Base-by-base conservation (phyloP, 352 stramenopile species). In the Pythium sukuiense region DNA sequence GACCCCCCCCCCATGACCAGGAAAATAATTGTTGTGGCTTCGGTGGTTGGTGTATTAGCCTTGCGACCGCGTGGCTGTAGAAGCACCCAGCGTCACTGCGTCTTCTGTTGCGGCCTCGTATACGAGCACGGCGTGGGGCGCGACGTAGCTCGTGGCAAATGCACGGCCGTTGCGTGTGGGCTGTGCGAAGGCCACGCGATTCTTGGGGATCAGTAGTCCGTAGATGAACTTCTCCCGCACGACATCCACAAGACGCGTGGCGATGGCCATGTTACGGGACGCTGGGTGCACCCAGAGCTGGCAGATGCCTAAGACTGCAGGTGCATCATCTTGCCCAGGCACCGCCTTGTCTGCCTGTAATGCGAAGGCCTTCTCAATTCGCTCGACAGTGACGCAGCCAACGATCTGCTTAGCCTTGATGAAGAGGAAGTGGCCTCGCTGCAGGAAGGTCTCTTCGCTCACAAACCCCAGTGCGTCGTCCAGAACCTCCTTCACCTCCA, bases 391-490 rank as follows among this genome's bases (percentile, higher is more conserved):
- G 57, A 83, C 69, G 69, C 79, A 89, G 8, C 82, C 85, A 20
- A 92, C 72, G 12, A 94, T 70, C 55, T 85, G 76, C 50, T 81
- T 76, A 29, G 74, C 73, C 33, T 81, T 57, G 3, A 94, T 62
- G 58, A 82, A 94, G 1, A 92, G 29, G 61, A 90, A 94, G 52
- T 80, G 65, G 13, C 71, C 79, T 27, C 83, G 77, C 30, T 80
- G 64, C n/a, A 90, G 58, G 45, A 94, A 92, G 27, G 53, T 46
- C 9, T 77, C 37, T 1, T 85, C 33, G 0, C 84, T 72, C 2
- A 89, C 79, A 57, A 88, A 80, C 3, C 85, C 85, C 24, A 94
- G 75, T 7, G 79, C 82, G 18, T 94, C 81, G 55, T 94, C 85
- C 33, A 94, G 73, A 43, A 90, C 43, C 7, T 60, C 41, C 50